These are phyloP conservation scores for Monosporozyma solicola DNA, from an alignment of 805 yeast genomes.

Conservation along the genomic window DNA sequence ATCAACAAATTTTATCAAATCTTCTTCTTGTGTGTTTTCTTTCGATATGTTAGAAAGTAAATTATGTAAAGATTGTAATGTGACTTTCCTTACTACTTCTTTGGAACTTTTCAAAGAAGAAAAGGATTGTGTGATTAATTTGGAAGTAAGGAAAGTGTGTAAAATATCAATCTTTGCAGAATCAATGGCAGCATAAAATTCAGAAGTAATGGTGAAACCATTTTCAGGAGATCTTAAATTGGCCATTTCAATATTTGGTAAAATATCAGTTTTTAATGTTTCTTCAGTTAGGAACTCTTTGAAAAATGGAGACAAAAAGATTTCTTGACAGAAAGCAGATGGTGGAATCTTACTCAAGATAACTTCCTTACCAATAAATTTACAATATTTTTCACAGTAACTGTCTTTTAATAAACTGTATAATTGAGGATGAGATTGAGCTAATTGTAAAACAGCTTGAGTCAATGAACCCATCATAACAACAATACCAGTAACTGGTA, in stretches of 20 bases:
- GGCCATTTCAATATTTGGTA: slow-evolving; percentile 65
- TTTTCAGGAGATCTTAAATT: slow-evolving; percentile 70
- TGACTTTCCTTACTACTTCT: slow-evolving; percentile 46
- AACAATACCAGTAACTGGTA: slow-evolving; percentile 30
- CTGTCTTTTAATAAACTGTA: slow-evolving; percentile 15
- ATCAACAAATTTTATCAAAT: slow-evolving; percentile 34
- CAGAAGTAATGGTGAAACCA: slow-evolving; percentile 49
- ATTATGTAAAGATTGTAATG: slow-evolving; percentile 31
- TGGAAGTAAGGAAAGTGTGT: slow-evolving; percentile 33
- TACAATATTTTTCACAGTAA: slow-evolving; percentile 14
- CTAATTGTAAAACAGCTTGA: slow-evolving; percentile 18
- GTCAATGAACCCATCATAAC: slow-evolving; percentile 33
- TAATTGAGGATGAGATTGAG: slow-evolving; percentile 16
- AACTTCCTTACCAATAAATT: slow-evolving; percentile 32
- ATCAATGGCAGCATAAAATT: slow-evolving; percentile 30
- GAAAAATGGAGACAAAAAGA: slow-evolving; percentile 38
- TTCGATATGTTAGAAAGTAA: slow-evolving; percentile 19
- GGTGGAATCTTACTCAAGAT: slow-evolving; percentile 40
- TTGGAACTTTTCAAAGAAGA: slow-evolving; percentile 63
- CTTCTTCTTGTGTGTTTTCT: slow-evolving; percentile 21
- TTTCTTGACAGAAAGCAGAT: slow-evolving; percentile 33
- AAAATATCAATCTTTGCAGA: slow-evolving; percentile 36
- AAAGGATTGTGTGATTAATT: slow-evolving; percentile 43
- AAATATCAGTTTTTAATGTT: slow-evolving; percentile 32
- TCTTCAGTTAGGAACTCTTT: slow-evolving; percentile 34